Percentiles rank a stretch among this genome's conserved stretches.
phyloP scores from a whole-genome alignment of 2,329 filamentous ascomycete genomes.

The Lecanoromycetidae sp. region DNA sequence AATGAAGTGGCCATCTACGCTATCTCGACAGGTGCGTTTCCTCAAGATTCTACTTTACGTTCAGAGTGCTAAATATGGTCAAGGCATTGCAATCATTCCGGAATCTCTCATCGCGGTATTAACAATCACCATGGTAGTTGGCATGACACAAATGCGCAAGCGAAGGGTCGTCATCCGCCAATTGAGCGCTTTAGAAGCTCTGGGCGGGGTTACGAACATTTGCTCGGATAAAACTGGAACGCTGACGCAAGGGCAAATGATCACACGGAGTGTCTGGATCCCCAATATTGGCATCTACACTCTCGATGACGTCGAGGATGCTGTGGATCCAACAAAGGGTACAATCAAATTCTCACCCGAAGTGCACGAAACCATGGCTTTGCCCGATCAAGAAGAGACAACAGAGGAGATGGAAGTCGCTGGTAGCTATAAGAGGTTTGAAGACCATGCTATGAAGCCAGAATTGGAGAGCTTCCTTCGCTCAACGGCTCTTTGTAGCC shows the following conservation, averaged over 20 bases:
- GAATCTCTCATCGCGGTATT: conserved; percentile 51
- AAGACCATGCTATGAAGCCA: conserved; percentile 32
- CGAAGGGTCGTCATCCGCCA: conserved; percentile 43
- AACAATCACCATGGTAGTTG: conserved; percentile 49
- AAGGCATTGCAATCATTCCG: conserved; percentile 46
- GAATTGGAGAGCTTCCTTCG: conserved; percentile 41
- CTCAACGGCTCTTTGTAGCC: conserved; percentile 44
- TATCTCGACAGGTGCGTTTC: conserved; percentile 36
- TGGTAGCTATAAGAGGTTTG: conserved; percentile 22
- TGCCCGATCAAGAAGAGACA: background rate
- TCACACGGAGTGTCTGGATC: conserved; percentile 47
- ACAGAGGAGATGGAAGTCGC: conserved; percentile 18
- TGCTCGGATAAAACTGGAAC: conserved; percentile 49
- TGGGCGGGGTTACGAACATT: conserved; percentile 46
- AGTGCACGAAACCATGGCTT: conserved; percentile 19
- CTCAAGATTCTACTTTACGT: background rate
- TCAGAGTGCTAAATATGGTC: conserved; percentile 16
- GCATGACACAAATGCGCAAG: conserved; percentile 42
- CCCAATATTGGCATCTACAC: conserved; percentile 41
- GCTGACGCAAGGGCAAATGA: conserved; percentile 45
- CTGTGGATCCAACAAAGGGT: conserved; percentile 44
- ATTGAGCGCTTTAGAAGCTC: conserved; percentile 42
- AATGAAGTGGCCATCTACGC: conserved; percentile 49
- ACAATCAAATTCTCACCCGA: conserved; percentile 29
- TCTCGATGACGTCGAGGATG: conserved; percentile 41